These are phyloP conservation scores for Yamadazyma blattariae DNA, from an alignment of 1,139 yeast species.

Conservation along the genomic window DNA sequence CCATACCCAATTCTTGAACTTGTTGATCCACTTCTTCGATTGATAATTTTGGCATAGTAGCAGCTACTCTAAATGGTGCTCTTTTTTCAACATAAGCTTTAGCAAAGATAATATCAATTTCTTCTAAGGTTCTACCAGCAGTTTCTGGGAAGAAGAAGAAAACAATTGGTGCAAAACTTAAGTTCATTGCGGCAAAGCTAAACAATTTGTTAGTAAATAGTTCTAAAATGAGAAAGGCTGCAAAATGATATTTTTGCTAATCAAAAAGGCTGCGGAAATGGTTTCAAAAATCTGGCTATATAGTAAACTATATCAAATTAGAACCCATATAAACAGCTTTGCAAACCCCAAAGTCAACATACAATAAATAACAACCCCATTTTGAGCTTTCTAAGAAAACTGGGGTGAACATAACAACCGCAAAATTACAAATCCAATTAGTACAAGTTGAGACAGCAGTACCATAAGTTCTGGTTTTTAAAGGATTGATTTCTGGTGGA, in stretches of 20 bases:
- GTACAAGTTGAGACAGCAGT: constrained; percentile 51
- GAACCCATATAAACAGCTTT: no score
- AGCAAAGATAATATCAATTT: constrained; percentile 43
- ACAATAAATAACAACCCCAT: constrained; percentile 47
- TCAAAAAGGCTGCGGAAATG: no score
- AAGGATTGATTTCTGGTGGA: constrained; percentile 65
- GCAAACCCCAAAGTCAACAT: no score
- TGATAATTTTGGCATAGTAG: constrained; percentile 46
- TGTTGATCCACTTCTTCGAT: constrained; percentile 46
- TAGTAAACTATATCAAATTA: no score
- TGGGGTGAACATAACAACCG: constrained; percentile 50
- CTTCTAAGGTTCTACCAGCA: constrained; percentile 48
- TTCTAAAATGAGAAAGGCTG: no score
- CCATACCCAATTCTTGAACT: constrained; percentile 47
- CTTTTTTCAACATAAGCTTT: constrained; percentile 45
- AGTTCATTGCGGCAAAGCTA: constrained; percentile 42
- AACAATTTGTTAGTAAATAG: no score
- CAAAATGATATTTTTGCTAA: no score
- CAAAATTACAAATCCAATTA: constrained; percentile 46
- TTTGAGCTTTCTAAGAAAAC: constrained; percentile 34
- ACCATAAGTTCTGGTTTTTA: constrained; percentile 56
- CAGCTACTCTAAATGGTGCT: constrained; percentile 52
- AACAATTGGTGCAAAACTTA: constrained; percentile 36
- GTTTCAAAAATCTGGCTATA: no score
- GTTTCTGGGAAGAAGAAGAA: constrained; percentile 50